Percentiles rank a stretch among this genome's conserved stretches.
phyloP scores from a whole-genome alignment of 352 stramenopile species.

The Phytophthora meadii region DNA sequence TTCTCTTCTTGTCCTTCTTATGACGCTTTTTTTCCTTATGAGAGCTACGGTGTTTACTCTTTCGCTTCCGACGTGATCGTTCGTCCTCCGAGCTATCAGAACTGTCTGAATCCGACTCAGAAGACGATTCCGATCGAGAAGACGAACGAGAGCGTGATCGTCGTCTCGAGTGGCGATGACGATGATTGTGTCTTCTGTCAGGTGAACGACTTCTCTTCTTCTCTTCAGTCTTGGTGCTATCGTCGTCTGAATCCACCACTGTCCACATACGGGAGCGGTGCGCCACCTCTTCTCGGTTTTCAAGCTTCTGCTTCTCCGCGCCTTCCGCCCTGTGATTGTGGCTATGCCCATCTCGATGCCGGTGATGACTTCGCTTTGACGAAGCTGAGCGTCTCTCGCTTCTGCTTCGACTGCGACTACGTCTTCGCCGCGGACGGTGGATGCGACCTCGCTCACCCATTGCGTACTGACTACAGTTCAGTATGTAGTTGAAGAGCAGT shows the following conservation, averaged over 20 bases:
- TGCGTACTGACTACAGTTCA: conserved; percentile 2
- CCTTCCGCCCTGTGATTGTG: conserved; percentile 16
- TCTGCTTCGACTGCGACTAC: conserved; percentile 20
- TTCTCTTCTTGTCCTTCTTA: conserved; percentile 44
- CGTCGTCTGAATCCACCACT: conserved; percentile 48
- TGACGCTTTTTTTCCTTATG: conserved; percentile 44
- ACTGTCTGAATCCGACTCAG: conserved; percentile 36
- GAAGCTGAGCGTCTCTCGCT: conserved; percentile 36
- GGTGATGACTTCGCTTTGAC: conserved; percentile 9
- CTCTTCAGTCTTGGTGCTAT: conserved; percentile 4
- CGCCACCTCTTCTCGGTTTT: conserved; percentile 48
- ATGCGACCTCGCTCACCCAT: conserved; percentile 27
- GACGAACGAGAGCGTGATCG: conserved; percentile 41
- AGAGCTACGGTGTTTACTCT: conserved; percentile 34
- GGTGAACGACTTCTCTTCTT: conserved; percentile 4
- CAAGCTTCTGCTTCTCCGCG: conserved; percentile 32
- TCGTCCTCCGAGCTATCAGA: conserved; percentile 52
- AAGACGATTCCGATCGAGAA: conserved; percentile 26
- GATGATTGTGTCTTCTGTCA: conserved; percentile 11
- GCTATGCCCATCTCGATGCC: conserved; percentile 6
- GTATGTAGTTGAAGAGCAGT: background rate
- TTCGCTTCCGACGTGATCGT: conserved; percentile 24
- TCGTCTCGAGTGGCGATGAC: conserved; percentile 24
- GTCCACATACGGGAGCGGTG: conserved; percentile 55
- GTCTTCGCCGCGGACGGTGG: conserved; percentile 26